Evolutionary conservation across 148 eudicot species (phyloP), one percentile per base, ranked within the genome.

Genomic region (Rhododendron mucronatum): DNA sequence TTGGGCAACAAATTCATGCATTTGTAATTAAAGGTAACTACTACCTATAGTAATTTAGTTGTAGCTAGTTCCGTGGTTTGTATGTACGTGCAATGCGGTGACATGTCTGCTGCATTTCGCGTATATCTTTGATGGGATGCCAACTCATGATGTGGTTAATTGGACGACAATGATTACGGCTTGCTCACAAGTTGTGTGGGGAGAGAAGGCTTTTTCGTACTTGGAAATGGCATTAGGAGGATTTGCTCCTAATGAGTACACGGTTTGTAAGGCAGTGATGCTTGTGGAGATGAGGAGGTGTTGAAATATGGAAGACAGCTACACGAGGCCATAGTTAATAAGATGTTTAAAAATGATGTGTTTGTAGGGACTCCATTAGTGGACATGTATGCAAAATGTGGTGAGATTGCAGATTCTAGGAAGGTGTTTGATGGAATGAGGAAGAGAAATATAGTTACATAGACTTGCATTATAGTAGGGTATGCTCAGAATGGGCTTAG

Each of bases 131-230:
- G n/a, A n/a, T n/a, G n/a, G n/a, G n/a, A n/a, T n/a, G 93, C 78
- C 85, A 33, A 86, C 88, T 84, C 90, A 89, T 67, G 99, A 96
- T 90, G 95, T 96, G 53, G 90, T 96, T 84, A 87, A 91, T 84
- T 96, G 99, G 99, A 96, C 98, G 4, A 93, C 98, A 14, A 88
- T 96, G 88, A 95, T 96, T 80, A 91, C 93, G 45, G 92, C 93
- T 53, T 95, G 95, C 88, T 89, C 97, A 39, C 97, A 91, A 83
- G 92, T 90, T 86, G 93, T 94, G 39, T 67, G 73, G 84, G 90
- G 92, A 37, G 63, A 91, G 71, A 88, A 92, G 78, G 96, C 94
- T 48, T 89, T 95, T 76, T 65, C 71, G 88, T 91, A 94, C 71
- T 87, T 90, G 1, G 75, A 76, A 81, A 95, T 96, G 98, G 57